These are phyloP conservation scores for Plectranthus barbatus DNA, from an alignment of 257 asterid genomes.

Conservation along the genomic window DNA sequence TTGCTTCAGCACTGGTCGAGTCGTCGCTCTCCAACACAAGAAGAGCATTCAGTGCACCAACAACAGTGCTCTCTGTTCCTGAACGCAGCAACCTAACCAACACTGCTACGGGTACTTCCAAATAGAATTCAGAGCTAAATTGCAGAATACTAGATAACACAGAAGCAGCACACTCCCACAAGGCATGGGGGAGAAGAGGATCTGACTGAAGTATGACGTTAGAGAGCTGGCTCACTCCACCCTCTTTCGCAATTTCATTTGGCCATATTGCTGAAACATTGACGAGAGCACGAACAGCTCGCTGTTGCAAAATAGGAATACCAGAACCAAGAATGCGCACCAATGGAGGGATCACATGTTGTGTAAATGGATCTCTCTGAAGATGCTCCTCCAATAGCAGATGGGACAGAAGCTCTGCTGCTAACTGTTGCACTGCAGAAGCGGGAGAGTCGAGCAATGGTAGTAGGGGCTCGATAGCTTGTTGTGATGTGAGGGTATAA, in stretches of 20 bases:
- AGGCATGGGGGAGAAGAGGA: conserved; percentile 68
- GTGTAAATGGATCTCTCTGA: conserved; percentile 77
- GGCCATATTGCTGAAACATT: conserved; percentile 78
- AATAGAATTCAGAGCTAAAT: conserved; percentile 81
- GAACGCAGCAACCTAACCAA: conserved; percentile 85
- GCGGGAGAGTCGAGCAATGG: conserved; percentile 94
- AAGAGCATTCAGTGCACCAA: conserved; percentile 91
- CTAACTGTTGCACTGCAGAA: conserved; percentile 91
- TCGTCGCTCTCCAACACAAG: conserved; percentile 93
- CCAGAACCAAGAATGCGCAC: conserved; percentile 87
- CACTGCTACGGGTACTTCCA: conserved; percentile 99
- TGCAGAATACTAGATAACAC: conserved; percentile 85
- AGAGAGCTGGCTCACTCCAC: conserved; percentile 90
- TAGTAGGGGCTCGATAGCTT: conserved; percentile 78
- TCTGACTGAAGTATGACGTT: conserved; percentile 82
- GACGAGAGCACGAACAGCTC: conserved; percentile 90
- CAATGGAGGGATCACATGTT: conserved; percentile 83
- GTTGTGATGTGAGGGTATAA: conserved; percentile 64
- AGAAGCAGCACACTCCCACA: conserved; percentile 98
- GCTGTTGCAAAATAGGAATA: conserved; percentile 79
- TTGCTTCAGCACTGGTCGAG: conserved; percentile 92
- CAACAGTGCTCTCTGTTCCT: conserved; percentile 70
- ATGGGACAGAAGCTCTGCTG: conserved; percentile 93
- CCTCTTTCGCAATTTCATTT: conserved; percentile 95
- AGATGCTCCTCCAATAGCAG: conserved; percentile 87